Conservation (phyloP, 768 basidiomycete genomes). For the Mycena venus region DNA sequence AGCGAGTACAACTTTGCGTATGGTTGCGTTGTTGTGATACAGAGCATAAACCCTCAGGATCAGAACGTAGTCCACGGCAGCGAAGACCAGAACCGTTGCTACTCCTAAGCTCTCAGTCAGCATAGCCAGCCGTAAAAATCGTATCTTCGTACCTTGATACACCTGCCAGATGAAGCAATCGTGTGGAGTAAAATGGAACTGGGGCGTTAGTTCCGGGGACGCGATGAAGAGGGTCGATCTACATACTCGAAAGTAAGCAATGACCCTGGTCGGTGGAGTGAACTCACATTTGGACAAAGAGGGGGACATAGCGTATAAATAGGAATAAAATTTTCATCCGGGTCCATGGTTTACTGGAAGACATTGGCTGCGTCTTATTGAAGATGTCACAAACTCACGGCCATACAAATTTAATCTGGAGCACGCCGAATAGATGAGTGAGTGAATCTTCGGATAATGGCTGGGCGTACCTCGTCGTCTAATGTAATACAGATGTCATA, state of each 20-base stretch:
- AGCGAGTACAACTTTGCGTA: slow-evolving; percentile 42
- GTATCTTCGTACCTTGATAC: no score
- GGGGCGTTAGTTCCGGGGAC: slow-evolving; percentile 48
- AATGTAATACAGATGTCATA: slow-evolving; percentile 58
- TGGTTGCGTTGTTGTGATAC: slow-evolving; percentile 50
- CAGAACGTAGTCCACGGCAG: slow-evolving; percentile 53
- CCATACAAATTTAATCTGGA: slow-evolving; percentile 56
- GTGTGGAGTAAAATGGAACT: slow-evolving; percentile 51
- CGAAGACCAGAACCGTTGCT: slow-evolving; percentile 44
- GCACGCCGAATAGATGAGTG: not conserved
- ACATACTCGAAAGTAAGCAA: not conserved
- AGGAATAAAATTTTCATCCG: slow-evolving; percentile 53
- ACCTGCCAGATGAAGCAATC: slow-evolving; percentile 61
- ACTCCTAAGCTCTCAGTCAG: no score
- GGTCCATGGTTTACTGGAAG: slow-evolving; percentile 43
- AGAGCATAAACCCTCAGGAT: slow-evolving; percentile 59
- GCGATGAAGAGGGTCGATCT: slow-evolving; percentile 51
- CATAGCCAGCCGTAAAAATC: no score
- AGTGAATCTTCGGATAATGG: not conserved
- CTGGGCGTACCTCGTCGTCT: slow-evolving; percentile 52
- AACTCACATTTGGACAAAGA: slow-evolving; percentile 52
- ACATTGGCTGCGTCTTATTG: slow-evolving; percentile 14
- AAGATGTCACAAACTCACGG: slow-evolving; percentile 45
- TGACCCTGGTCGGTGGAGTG: not conserved
- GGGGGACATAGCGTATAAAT: slow-evolving; percentile 53